phyloP scores from a whole-genome alignment of 192 early-diverging fungal genomes.

The Entomortierella chlamydospora region DNA sequence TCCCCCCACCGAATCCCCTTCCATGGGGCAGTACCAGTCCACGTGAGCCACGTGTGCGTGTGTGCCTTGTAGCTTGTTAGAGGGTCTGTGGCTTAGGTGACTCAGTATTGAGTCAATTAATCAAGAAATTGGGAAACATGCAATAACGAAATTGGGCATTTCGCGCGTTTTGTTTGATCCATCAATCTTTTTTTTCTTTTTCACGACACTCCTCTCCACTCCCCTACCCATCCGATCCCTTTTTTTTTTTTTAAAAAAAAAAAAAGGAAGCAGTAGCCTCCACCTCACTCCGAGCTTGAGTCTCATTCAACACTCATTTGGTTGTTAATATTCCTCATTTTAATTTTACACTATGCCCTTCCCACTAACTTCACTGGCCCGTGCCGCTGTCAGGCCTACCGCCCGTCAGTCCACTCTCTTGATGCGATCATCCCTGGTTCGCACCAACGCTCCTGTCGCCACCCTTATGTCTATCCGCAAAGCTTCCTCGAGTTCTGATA shows the following conservation, averaged over 20 bases:
- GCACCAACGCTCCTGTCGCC: conserved; percentile 25
- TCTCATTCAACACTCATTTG: not conserved
- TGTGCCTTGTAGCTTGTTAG: too few species aligned
- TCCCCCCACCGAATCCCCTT: too few species aligned
- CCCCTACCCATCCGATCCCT: not conserved
- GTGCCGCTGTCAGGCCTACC: conserved; percentile 6
- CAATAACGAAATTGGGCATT: too few species aligned
- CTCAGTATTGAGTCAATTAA: too few species aligned
- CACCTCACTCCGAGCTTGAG: not conserved
- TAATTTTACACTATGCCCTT: too few species aligned
- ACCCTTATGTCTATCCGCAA: conserved; percentile 37
- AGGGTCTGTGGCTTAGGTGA: too few species aligned
- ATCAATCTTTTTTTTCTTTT: too few species aligned
- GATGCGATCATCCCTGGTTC: conserved; percentile 32
- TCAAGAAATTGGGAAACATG: too few species aligned
- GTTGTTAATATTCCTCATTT: not conserved
- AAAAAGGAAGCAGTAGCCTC: not conserved
- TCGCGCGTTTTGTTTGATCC: too few species aligned
- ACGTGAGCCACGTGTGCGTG: too few species aligned
- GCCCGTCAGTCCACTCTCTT: conserved; percentile 23
- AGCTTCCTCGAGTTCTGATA: conserved; percentile 15
- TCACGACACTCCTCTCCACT: too few species aligned
- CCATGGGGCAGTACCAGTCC: too few species aligned
- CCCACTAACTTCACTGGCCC: conserved; percentile 24
- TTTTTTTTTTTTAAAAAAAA: not conserved